phyloP scores from a whole-genome alignment of 73 alveolate genomes.

The Paramecium caudatum region DNA sequence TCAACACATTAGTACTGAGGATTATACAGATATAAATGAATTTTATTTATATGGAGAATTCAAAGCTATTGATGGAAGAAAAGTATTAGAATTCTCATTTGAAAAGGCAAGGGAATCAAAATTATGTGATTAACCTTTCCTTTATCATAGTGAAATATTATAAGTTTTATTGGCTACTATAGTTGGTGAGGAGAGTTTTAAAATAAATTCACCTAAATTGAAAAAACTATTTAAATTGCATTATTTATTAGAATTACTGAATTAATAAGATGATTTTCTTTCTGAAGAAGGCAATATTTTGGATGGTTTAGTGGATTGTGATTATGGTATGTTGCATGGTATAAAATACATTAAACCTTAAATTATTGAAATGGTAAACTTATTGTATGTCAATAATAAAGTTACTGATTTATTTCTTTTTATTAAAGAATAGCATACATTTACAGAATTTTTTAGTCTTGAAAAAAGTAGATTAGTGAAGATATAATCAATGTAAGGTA shows the following conservation, averaged over 20 bases:
- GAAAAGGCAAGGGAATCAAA: neutral
- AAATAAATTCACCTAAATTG: conserved; percentile 69
- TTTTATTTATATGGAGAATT: conserved; percentile 50
- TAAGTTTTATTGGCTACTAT: conserved; percentile 56
- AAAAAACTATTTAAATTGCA: conserved; percentile 66
- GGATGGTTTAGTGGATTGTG: neutral
- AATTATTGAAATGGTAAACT: conserved; percentile 48
- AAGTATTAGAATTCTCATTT: conserved; percentile 53
- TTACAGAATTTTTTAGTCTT: conserved; percentile 2
- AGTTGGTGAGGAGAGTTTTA: conserved; percentile 72
- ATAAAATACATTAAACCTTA: conserved; percentile 46
- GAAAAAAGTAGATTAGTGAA: conserved; percentile 58
- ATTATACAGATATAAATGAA: conserved; percentile 57
- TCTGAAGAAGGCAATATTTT: conserved; percentile 1
- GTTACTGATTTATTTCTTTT: conserved; percentile 55
- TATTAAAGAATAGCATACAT: conserved; percentile 44
- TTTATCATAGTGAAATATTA: conserved; percentile 72
- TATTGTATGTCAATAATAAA: conserved; percentile 45
- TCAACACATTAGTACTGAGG: conserved; percentile 49
- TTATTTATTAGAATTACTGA: conserved; percentile 67
- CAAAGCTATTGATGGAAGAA: conserved; percentile 10
- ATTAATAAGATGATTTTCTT: conserved; percentile 52
- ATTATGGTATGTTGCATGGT: neutral
- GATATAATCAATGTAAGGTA: neutral
- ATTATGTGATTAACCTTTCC: conserved; percentile 67